These are phyloP conservation scores for Termitomyces sp. DNA, from an alignment of 768 basidiomycete genomes.

Conservation along the genomic window DNA sequence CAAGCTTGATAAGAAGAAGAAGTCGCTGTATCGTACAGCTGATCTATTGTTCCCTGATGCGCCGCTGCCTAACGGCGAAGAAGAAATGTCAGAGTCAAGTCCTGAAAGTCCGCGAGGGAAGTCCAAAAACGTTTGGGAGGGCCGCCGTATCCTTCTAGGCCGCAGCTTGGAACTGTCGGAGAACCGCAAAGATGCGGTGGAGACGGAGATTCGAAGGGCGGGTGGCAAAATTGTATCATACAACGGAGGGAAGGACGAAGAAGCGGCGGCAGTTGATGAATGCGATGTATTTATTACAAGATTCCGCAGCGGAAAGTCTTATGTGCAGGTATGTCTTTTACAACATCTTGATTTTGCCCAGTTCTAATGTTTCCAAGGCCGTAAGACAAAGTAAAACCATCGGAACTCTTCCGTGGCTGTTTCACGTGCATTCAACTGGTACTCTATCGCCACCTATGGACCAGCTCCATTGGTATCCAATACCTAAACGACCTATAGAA, in stretches of 20 bases:
- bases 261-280: constrained; percentile 35
- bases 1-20: constrained; percentile 29
- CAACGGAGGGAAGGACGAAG: constrained; percentile 16
- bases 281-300: constrained; percentile 77
- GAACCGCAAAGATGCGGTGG: constrained; percentile 50
- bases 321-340: constrained; percentile 54
- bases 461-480: constrained; percentile 82
- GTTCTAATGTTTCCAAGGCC: constrained; percentile 42
- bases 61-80: constrained; percentile 10
- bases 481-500: constrained; percentile 57
- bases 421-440: constrained; percentile 68
- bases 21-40: constrained; percentile 26
- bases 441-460: constrained; percentile 60
- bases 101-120: constrained; percentile 9
- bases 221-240: constrained; percentile 48
- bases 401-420: constrained; percentile 81
- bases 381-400: constrained; percentile 54
- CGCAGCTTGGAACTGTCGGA: constrained; percentile 50
- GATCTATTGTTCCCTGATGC: constrained; percentile 24
- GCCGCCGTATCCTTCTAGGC: constrained; percentile 59
- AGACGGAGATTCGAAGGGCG: constrained; percentile 53
- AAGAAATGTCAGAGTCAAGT: constrained; percentile 5
- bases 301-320: constrained; percentile 66
- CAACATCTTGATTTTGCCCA: neutral
- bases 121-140: constrained; percentile 50